Evolutionary conservation across 257 asterid species (phyloP), one percentile per base, ranked within the genome.

Genomic region (Lavandula angustifolia): DNA sequence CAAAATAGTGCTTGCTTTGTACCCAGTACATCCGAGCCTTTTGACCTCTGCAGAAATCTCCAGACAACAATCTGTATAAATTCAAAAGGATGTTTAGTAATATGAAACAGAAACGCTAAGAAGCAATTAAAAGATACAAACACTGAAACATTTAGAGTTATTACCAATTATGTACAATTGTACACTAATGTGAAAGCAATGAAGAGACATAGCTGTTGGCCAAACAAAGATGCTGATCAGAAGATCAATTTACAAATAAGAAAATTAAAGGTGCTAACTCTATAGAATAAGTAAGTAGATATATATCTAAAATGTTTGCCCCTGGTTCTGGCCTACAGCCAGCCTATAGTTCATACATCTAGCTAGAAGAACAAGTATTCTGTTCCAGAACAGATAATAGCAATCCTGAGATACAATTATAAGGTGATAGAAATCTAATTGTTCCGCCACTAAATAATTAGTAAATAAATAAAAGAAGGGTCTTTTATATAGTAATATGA

Each of bases 21-120:
- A 34, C 83, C 79, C 59, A 83, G 82, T 43, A 94, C 99, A 78
- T 88, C 98, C 44, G 99, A 94, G 64, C 99, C 99, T 54, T 76
- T 73, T 38, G 99, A 90, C 73, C 89, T 86, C 68, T 77, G 82
- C 41, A 94, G 82, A 83, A 83, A 94, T 78, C 85, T 94, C 96
- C 95, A 94, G 40, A 94, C 98, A 64, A 90, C 92, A 67, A 91
- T 83, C 99, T 94, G 98, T 80, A 71, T 10, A 65, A 48, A 64
- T 60, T 47, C 31, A 68, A 62, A 40, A 40, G 37, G 42, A 68
- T 27, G 4, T 41, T 56, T 16, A 46, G 48, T 60, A 18, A 61
- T 33, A 9, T 35, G 52, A 40, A 59, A 64, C 47, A 18, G 38
- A 67, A 27, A 29, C 35, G 69, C 49, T 38, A 35, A 13, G 7